Evolutionary conservation across 108 stramenopile species (phyloP), one percentile per base, ranked within the genome.

Genomic region (Skeletonema grethae): DNA sequence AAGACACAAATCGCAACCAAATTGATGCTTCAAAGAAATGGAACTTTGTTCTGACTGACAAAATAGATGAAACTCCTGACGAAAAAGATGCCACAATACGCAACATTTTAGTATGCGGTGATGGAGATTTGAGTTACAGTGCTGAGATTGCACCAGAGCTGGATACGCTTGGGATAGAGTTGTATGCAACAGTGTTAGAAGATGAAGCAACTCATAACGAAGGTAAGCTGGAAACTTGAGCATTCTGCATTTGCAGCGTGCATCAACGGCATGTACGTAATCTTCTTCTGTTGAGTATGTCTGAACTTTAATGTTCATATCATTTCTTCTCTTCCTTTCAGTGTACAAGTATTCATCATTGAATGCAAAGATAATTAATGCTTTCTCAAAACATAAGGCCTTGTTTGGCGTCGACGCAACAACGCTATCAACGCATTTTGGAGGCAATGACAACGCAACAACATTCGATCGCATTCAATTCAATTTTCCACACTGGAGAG

Each of bases 401-500:
- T 46, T 57, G 16, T 94, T 91, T 70, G 88, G 85, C 1, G 65
- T 91, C 10, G 88, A 94, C 62, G 93, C 88, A 24, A 94, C 93
- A 15, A 41, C 73, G 4, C 72, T 93, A 22, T 53, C 58, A 13
- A 30, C 57, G 29, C 62, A 80, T 46, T 91, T 94, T 69, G 69
- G 85, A 20, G 59, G 39, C 30, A 24, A n/a, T 18, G 56, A 57
- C 30, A 67, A 58, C 50, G 1, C 24, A 57, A 57, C 82, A 28
- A 65, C 29, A 30, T 90, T 94, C 79, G 86, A 91, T 67, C 61
- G 82, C 16, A 91, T 94, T 46, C 83, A 87, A 61, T 94, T 94
- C 68, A 94, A 94, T 61, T 94, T 94, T 82, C 93, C 93, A 16
- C 93, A 94, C 76, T 94, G 93, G 93, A 70, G 76, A 45, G 93